Percentiles rank a stretch among this genome's conserved stretches.
Evolutionary conservation across 2,329 filamentous ascomycete species (phyloP).

Genomic region (Penicillium sp.): DNA sequence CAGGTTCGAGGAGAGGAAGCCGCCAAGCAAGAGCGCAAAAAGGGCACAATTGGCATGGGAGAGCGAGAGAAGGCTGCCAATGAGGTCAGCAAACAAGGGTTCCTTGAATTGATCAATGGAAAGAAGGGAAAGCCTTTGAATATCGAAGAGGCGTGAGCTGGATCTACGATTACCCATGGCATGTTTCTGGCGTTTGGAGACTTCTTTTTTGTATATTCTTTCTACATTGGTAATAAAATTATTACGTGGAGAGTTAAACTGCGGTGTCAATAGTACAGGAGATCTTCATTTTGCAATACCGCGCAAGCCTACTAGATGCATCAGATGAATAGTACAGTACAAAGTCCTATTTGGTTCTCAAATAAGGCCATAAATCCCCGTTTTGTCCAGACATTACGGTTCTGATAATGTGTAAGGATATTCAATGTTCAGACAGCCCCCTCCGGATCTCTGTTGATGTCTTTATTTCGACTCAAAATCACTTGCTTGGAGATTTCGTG

Average conservation of each 20-base stretch:
- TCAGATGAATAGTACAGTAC: slow-evolving; percentile 32
- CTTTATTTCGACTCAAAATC: slow-evolving; percentile 66
- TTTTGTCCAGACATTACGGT: background rate
- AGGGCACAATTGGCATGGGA: slow-evolving; percentile 73
- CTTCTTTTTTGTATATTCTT: slow-evolving; percentile 18
- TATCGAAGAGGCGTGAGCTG: slow-evolving; percentile 44
- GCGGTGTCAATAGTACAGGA: slow-evolving; percentile 27
- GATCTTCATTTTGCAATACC: slow-evolving; percentile 28
- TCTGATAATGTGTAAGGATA: background rate
- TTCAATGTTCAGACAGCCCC: slow-evolving; percentile 1
- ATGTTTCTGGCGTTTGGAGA: slow-evolving; percentile 37
- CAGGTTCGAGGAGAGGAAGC: slow-evolving; percentile 85
- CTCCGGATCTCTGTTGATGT: slow-evolving; percentile 7
- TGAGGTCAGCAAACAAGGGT: slow-evolving; percentile 96
- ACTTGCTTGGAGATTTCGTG: slow-evolving; percentile 89
- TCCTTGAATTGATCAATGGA: slow-evolving; percentile 79
- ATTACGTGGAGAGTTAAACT: slow-evolving; percentile 20
- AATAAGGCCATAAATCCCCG: slow-evolving; percentile 9
- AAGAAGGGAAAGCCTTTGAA: slow-evolving; percentile 52
- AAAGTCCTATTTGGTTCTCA: slow-evolving; percentile 14
- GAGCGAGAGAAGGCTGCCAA: slow-evolving; percentile 84
- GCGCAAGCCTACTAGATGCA: slow-evolving; percentile 21
- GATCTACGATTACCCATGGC: slow-evolving; percentile 28
- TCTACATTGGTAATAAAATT: slow-evolving; percentile 22
- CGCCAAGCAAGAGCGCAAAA: slow-evolving; percentile 62